A percentile compares a stretch with the other conserved stretches of the same genome.
Conservation (phyloP, 371 early-diverging fungal genomes). For the Synchytrium microbalum region DNA sequence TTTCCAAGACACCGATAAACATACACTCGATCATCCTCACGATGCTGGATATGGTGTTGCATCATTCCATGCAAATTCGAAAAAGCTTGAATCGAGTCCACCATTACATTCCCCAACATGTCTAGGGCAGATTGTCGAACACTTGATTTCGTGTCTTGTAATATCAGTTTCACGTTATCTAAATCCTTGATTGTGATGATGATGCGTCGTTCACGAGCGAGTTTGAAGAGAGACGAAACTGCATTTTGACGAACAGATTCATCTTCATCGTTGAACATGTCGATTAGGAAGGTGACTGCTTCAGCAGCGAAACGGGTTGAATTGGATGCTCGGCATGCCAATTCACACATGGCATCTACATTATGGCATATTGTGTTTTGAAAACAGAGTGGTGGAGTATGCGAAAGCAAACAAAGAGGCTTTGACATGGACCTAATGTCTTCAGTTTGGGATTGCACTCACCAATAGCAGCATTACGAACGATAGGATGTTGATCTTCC, state of each 20-base stretch:
- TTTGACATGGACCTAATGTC: not conserved
- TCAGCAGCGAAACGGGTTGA: constrained; percentile 45
- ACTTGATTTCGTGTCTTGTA: constrained; percentile 60
- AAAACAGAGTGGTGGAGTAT: not conserved
- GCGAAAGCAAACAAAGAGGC: not conserved
- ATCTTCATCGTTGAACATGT: constrained; percentile 91
- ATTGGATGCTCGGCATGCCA: constrained; percentile 50
- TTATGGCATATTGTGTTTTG: not conserved
- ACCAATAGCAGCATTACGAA: constrained; percentile 77
- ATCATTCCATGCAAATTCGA: not conserved
- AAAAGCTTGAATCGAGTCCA: not conserved
- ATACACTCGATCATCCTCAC: constrained; percentile 51
- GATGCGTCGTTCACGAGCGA: constrained; percentile 50
- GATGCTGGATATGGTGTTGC: constrained; percentile 19
- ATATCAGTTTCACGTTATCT: constrained; percentile 59
- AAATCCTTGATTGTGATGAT: constrained; percentile 69
- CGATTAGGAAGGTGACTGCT: constrained; percentile 67
- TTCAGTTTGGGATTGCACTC: constrained; percentile 12
- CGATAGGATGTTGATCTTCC: constrained; percentile 85
- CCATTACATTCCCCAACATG: constrained; percentile 43
- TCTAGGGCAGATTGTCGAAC: constrained; percentile 65
- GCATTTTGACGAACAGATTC: constrained; percentile 73
- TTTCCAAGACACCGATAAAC: constrained; percentile 56
- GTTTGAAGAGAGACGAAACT: constrained; percentile 60
- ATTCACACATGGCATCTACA: constrained; percentile 68